Conservation (phyloP, 805 yeast genomes). For the Wickerhamiella cacticola region DNA sequence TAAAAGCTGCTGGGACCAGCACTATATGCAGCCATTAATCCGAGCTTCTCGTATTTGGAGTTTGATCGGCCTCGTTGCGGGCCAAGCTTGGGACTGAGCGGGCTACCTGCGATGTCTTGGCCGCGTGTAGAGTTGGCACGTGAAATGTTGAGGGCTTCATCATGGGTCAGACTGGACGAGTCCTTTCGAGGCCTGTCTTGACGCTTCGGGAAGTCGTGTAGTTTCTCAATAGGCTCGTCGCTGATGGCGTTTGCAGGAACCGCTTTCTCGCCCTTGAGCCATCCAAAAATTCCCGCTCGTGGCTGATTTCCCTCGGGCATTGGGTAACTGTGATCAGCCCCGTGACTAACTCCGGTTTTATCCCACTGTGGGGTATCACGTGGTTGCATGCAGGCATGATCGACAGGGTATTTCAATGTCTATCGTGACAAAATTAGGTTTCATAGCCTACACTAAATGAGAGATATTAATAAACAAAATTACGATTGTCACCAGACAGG, state of each 20-base stretch:
- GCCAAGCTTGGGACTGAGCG: constrained; percentile 2
- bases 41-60: constrained; percentile 27
- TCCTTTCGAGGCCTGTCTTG: constrained; percentile 17
- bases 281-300: constrained; percentile 10
- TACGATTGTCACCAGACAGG: too few relatives aligned
- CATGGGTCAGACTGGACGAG: constrained; percentile 26
- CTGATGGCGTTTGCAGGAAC: constrained; percentile 5
- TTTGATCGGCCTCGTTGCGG: constrained; percentile 12
- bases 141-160: constrained; percentile 30
- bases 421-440: too few relatives aligned
- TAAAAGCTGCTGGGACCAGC: constrained; percentile 28
- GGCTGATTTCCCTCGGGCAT: constrained; percentile 5
- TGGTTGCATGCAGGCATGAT: neutral
- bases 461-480: too few relatives aligned
- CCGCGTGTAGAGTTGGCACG: constrained; percentile 23
- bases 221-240: constrained; percentile 1
- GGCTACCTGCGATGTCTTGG: neutral
- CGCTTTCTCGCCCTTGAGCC: neutral
- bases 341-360: neutral
- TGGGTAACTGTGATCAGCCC: neutral
- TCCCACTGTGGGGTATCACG: constrained; percentile 10
- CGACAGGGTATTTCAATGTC: too few relatives aligned
- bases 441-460: too few relatives aligned
- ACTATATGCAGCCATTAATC: constrained; percentile 31
- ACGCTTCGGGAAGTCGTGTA: neutral